Evolutionary conservation across 805 yeast genomes (phyloP), one percentile per base, ranked within the genome.

Genomic region (Kluyveromyces siamensis): DNA sequence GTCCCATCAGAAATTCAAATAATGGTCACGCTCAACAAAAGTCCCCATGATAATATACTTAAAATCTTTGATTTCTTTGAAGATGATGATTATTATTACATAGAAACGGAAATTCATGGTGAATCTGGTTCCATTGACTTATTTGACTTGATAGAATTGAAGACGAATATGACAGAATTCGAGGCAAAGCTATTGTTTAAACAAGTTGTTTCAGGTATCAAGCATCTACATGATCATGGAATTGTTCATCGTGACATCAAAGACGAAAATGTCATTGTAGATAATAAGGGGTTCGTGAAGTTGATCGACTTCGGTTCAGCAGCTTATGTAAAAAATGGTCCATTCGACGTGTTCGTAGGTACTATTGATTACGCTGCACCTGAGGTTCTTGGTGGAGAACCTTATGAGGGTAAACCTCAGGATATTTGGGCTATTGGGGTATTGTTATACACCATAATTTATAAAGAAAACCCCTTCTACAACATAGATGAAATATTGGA

Each of bases 291-390:
- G 2, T 74, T 80, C 41, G 83, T 87, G 46, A 90, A 89, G 63
- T 71, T 91, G 52, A 91, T 91, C 61, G 99, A 91, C 68, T 91
- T 89, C 65, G 99, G 99, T 1, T 84, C 95, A 44, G 96, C 98
- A 1, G 96, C 97, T 0, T 88, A 88, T 64, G 79, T 82, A 18
- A 79, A 77, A 55, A 88, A 84, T 69, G 98, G 97, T 0, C 98
- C 98, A 6, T 93, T 91, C 68, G 96, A 91, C 56, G 96, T 93
- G 6, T 91, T 93, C 68, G 98, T 93, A 1, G 99, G 99, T 2
- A 93, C 99, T 0, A 82, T 93, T 41, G 97, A 93, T 65, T 93
- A 91, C 65, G 98, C 98, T 1, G 95, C 98, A 0, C 99, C 99
- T 0, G 99, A 93, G 66, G 96, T 93, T 0, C 72, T 93, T 36